Base-by-base conservation (phyloP, 2,329 filamentous ascomycete genomes). In the Sphaerulina vaccinii region DNA sequence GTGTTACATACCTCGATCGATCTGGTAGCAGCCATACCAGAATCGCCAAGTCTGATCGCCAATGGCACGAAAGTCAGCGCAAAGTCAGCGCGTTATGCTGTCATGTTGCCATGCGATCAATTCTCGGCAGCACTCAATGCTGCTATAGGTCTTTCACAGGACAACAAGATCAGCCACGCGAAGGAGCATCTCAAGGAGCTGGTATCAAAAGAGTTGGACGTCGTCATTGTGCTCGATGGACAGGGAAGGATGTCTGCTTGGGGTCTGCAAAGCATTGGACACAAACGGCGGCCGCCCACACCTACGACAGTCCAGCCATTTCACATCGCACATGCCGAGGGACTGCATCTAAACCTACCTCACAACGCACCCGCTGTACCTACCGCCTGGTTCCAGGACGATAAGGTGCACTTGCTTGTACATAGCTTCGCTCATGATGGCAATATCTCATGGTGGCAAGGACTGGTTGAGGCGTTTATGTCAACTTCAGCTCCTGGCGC, bases 211-310 rank as follows among this genome's bases (percentile, higher is more conserved):
- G 87, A 81, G 50, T 89, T 91, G 0, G 93, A 99, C 67, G 82
- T 99, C 2, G 93, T 90, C 60, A 79, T 97, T 19, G 84, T 92
- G 7, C 76, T 96, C 41, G 90, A 97, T 69, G 84, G 85, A n/a
- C 76, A 79, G 41, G 92, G 92, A 1, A 84, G 85, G 59, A 89
- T 97, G 86, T 90, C 88, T 35, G 90, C 89, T 0, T 96, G 92
- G 88, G 92, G 90, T 0, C 73, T 99, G 50, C 91, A 97, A 68
- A 91, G 92, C 64, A 81, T 95, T 16, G 86, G 87, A 29, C 84
- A 82, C 62, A 89, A 85, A 64, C 75, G 78, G 24, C 82, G 81
- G 59, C 54, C 56, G 15, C 59, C 58, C 10, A 62, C 56, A 23
- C 60, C 61, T 24, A 27, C 52, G 6, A 47, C 80, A 3, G 78